Conservation (phyloP, 805 yeast species). For the Tetrapisispora pingtungensis region DNA sequence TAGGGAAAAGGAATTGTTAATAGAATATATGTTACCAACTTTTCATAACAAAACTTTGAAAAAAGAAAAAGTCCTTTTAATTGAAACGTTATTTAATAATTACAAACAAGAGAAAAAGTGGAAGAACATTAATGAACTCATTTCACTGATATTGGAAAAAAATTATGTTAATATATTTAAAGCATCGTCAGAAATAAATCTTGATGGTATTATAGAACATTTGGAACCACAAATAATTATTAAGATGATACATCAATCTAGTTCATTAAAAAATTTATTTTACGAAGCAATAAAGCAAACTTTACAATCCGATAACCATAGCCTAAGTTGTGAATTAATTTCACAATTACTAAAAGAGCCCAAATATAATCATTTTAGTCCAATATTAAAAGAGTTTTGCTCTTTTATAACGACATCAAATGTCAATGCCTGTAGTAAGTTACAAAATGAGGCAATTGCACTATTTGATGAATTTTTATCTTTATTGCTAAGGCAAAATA, state of each 20-base stretch:
- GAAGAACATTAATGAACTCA: neutral
- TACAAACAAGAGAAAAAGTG: neutral
- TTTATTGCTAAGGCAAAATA: neutral
- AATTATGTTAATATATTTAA: neutral
- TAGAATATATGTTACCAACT: too few species aligned
- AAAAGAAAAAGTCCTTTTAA: too few species aligned
- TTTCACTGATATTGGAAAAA: neutral
- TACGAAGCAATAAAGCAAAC: neutral
- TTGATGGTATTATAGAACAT: neutral
- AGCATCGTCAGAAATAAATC: too few species aligned
- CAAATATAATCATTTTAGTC: neutral
- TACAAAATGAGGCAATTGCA: neutral
- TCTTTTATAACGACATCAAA: neutral
- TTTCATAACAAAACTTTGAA: too few species aligned
- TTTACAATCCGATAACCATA: neutral
- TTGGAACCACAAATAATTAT: neutral
- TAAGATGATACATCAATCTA: neutral
- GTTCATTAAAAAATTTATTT: neutral
- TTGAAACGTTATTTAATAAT: neutral
- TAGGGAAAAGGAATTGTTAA: too few species aligned
- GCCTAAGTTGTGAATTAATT: neutral
- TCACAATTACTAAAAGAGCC: neutral
- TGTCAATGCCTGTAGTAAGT: neutral
- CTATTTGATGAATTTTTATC: neutral
- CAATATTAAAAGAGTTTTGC: slow-evolving; percentile 1